Percentiles rank a stretch among this genome's conserved stretches.
Evolutionary conservation across 768 basidiomycete genomes (phyloP).

Genomic region (Ramaria sp.): DNA sequence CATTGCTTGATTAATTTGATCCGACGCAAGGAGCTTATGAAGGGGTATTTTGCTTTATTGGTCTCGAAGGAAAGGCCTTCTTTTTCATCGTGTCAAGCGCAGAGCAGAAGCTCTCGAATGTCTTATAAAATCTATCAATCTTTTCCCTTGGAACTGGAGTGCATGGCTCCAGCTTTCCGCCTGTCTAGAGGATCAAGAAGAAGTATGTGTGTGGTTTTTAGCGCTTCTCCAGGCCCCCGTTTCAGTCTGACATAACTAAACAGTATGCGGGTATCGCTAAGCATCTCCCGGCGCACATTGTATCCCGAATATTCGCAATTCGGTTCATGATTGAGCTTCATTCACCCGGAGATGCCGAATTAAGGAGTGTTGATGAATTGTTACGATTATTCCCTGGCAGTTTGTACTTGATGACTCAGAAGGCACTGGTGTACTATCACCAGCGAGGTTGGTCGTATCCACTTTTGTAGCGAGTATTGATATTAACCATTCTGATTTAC

Average conservation of each 20-base stretch:
- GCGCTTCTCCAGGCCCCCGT: background rate
- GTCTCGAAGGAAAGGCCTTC: conserved; percentile 59
- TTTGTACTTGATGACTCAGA: conserved; percentile 76
- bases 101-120: conserved; percentile 82
- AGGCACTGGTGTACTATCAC: conserved; percentile 83
- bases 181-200: conserved; percentile 74
- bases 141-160: conserved; percentile 91
- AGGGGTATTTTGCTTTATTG: conserved; percentile 4
- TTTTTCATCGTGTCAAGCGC: conserved; percentile 67
- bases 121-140: conserved; percentile 60
- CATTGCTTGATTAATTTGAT: background rate
- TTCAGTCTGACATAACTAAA: background rate
- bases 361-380: conserved; percentile 71
- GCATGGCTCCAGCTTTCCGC: conserved; percentile 77
- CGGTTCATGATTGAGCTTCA: conserved; percentile 86
- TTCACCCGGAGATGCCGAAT: conserved; percentile 77
- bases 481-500: background rate
- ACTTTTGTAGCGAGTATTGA: conserved; percentile 3
- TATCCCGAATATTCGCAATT: conserved; percentile 58
- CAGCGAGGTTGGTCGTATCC: conserved; percentile 57
- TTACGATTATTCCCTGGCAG: conserved; percentile 70
- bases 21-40: conserved; percentile 3
- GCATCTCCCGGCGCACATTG: conserved; percentile 7
- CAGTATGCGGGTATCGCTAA: conserved; percentile 3
- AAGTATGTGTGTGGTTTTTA: conserved; percentile 37